Conservation (phyloP, 2,329 filamentous ascomycete genomes). For the Mycogone perniciosa region DNA sequence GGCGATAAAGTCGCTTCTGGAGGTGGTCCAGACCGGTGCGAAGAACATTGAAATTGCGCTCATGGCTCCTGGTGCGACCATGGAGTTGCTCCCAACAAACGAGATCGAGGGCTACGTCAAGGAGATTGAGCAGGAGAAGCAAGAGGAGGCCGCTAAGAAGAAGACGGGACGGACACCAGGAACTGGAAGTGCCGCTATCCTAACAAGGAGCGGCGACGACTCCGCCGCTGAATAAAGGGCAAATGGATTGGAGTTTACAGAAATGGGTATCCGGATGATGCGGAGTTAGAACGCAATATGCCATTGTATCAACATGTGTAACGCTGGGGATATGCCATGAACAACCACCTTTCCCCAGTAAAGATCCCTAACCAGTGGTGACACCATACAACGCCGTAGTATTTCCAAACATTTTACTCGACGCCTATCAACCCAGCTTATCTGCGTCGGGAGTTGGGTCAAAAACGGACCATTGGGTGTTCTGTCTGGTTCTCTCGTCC, state of each 20-base stretch:
- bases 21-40: slow-evolving; percentile 96
- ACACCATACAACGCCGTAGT: slow-evolving; percentile 26
- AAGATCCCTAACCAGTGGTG: not conserved
- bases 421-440: slow-evolving; percentile 57
- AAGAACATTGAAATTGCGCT: slow-evolving; percentile 99
- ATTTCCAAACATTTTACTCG: slow-evolving; percentile 10
- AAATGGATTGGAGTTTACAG: slow-evolving; percentile 17
- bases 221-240: slow-evolving; percentile 31
- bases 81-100: slow-evolving; percentile 92
- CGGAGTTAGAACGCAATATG: slow-evolving; percentile 22
- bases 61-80: slow-evolving; percentile 84
- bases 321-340: slow-evolving; percentile 22
- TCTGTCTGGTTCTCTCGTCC: slow-evolving; percentile 68
- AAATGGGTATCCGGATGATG: slow-evolving; percentile 19
- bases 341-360: slow-evolving; percentile 14
- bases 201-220: slow-evolving; percentile 54
- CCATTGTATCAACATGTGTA: slow-evolving; percentile 34
- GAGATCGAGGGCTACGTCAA: slow-evolving; percentile 97
- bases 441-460: slow-evolving; percentile 69
- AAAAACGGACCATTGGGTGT: slow-evolving; percentile 61
- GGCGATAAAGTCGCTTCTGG: slow-evolving; percentile 94
- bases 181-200: slow-evolving; percentile 63
- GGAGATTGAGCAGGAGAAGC: slow-evolving; percentile 98
- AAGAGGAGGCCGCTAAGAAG: slow-evolving; percentile 96
- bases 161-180: slow-evolving; percentile 74